phyloP scores from a whole-genome alignment of 1,284 basidiomycete genomes.

The Tylopilus sp. region DNA sequence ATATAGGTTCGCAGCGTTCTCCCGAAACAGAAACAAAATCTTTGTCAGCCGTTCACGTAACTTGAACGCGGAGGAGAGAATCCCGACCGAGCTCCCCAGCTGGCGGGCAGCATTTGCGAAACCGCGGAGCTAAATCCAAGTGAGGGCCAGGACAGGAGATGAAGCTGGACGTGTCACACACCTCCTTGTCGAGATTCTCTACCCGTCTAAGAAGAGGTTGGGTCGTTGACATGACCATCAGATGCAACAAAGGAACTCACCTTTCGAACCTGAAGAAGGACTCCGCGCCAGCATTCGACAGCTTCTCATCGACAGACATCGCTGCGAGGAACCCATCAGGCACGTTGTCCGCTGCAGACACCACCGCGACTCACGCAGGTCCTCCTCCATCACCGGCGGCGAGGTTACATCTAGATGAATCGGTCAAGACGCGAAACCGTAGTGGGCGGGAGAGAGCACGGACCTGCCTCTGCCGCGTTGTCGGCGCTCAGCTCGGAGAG shows the following conservation, averaged over 20 bases:
- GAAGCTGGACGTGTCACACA: constrained; percentile 7
- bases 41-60: constrained; percentile 38
- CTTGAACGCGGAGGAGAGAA: constrained; percentile 37
- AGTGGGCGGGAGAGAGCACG: constrained; percentile 20
- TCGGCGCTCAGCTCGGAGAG: constrained; percentile 58
- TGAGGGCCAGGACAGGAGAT: constrained; percentile 15
- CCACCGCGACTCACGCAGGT: constrained; percentile 45
- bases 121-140: constrained; percentile 28
- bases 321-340: constrained; percentile 19
- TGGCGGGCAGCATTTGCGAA: constrained; percentile 39
- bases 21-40: constrained; percentile 36
- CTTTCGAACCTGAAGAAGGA: constrained; percentile 34
- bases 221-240: not conserved
- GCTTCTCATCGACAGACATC: constrained; percentile 35
- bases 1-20: constrained; percentile 34
- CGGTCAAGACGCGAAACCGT: constrained; percentile 4
- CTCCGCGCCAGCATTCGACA: constrained; percentile 37
- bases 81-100: constrained; percentile 36
- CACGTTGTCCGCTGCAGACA: constrained; percentile 3
- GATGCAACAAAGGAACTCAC: constrained; percentile 19
- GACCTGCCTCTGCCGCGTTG: constrained; percentile 46
- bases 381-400: constrained; percentile 56
- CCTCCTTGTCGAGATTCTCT: constrained; percentile 37
- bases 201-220: constrained; percentile 24
- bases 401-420: constrained; percentile 34